Conservation (phyloP, 2,329 filamentous ascomycete genomes). For the Ophiosphaerella herpotricha region DNA sequence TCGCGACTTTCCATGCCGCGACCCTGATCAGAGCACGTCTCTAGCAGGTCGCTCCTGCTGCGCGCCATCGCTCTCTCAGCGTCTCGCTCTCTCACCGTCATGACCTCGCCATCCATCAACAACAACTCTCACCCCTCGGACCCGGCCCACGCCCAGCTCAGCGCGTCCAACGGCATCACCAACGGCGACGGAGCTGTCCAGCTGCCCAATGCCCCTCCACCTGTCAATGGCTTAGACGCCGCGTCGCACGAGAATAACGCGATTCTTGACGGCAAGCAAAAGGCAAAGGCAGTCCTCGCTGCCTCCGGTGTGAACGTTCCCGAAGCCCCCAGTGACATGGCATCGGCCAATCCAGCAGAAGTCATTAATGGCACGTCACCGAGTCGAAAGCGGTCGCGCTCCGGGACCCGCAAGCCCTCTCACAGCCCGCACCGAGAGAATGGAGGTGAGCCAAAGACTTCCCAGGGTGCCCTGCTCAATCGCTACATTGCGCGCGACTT, state of each 20-base stretch:
- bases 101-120: slow-evolving; percentile 43
- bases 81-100: slow-evolving; percentile 29
- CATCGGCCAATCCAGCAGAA: slow-evolving; percentile 40
- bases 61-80: slow-evolving; percentile 27
- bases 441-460: slow-evolving; percentile 45
- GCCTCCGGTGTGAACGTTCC: slow-evolving; percentile 53
- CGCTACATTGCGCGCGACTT: slow-evolving; percentile 70
- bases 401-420: slow-evolving; percentile 59
- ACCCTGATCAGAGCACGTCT: slow-evolving; percentile 35
- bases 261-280: slow-evolving; percentile 64
- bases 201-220: slow-evolving; percentile 32
- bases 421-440: slow-evolving; percentile 41
- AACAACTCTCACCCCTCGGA: slow-evolving; percentile 30
- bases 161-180: slow-evolving; percentile 40
- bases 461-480: slow-evolving; percentile 57
- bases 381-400: slow-evolving; percentile 63
- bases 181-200: slow-evolving; percentile 40
- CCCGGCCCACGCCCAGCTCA: slow-evolving; percentile 28
- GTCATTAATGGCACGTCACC: slow-evolving; percentile 55
- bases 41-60: slow-evolving; percentile 35
- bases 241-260: slow-evolving; percentile 47
- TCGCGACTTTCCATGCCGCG: slow-evolving; percentile 31
- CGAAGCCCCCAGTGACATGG: slow-evolving; percentile 33
- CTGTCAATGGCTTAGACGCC: slow-evolving; percentile 30
- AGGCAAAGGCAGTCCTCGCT: slow-evolving; percentile 62